phyloP scores from a whole-genome alignment of 202 grass and related monocot genomes.

The Panicum virgatum region DNA sequence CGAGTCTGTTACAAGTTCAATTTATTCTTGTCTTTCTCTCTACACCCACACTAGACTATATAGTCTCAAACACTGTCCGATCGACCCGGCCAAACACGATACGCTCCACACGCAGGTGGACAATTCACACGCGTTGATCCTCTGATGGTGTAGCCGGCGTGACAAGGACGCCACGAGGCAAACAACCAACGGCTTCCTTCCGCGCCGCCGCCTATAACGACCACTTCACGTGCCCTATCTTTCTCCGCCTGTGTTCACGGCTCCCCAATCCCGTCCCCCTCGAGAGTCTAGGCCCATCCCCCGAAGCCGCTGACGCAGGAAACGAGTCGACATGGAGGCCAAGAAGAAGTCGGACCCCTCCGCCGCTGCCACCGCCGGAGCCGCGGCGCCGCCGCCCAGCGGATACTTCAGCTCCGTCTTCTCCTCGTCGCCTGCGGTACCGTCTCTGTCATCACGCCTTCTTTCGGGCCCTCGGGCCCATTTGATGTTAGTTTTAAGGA shows the following conservation, averaged over 20 bases:
- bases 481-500: neutral
- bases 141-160: too few relatives aligned
- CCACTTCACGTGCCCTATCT: constrained; percentile 40
- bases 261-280: neutral
- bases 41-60: too few relatives aligned
- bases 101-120: too few relatives aligned
- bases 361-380: constrained; percentile 16
- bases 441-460: neutral
- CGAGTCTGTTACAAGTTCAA: too few relatives aligned
- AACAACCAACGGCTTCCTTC: constrained; percentile 36
- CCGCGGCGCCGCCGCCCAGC: constrained; percentile 14
- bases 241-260: neutral
- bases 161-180: constrained; percentile 49
- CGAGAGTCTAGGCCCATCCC: constrained; percentile 12
- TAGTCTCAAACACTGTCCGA: too few relatives aligned
- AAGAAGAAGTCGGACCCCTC: constrained; percentile 46
- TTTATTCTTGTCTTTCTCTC: too few relatives aligned
- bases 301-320: neutral
- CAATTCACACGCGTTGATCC: too few relatives aligned
- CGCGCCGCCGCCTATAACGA: constrained; percentile 44
- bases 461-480: neutral
- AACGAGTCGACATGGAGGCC: constrained; percentile 49
- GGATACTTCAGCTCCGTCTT: constrained; percentile 75
- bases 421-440: constrained; percentile 48
- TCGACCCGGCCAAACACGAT: too few relatives aligned